Percentiles rank a stretch among this genome's conserved stretches.
phyloP scores from a whole-genome alignment of 257 asterid genomes.

The Gardenia jasminoides region DNA sequence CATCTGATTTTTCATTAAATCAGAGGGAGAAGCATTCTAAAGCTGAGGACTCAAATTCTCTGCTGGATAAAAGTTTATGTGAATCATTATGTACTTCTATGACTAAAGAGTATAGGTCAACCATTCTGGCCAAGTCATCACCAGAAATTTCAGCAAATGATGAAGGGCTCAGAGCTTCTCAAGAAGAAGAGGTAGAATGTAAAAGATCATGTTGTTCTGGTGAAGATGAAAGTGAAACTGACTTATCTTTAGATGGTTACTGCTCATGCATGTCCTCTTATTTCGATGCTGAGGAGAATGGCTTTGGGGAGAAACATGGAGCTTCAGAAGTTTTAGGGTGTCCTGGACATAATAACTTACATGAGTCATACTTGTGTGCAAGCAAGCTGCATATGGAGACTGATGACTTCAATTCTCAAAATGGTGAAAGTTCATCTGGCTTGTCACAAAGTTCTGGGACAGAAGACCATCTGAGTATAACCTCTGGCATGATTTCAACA shows the following conservation, averaged over 20 bases:
- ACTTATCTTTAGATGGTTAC: background rate
- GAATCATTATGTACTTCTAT: background rate
- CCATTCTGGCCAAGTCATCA: conserved; percentile 1
- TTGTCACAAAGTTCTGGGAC: conserved; percentile 1
- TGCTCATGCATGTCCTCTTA: conserved; percentile 4
- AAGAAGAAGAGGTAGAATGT: conserved; percentile 18
- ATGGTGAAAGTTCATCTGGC: conserved; percentile 11
- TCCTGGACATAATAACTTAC: background rate
- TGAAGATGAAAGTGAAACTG: background rate
- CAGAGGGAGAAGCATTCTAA: background rate
- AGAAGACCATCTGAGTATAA: background rate
- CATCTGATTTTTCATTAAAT: conserved; percentile 5
- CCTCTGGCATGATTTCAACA: conserved; percentile 1
- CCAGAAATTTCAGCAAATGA: conserved; percentile 28
- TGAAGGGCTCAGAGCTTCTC: conserved; percentile 20
- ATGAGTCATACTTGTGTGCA: background rate
- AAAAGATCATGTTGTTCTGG: background rate
- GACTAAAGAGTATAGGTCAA: background rate
- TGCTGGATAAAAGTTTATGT: conserved; percentile 12
- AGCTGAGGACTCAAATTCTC: conserved; percentile 4
- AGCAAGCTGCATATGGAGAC: background rate
- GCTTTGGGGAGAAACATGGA: background rate
- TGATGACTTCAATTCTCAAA: background rate
- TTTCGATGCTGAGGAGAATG: conserved; percentile 7
- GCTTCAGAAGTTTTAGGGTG: background rate